A percentile compares a stretch with the other conserved stretches of the same genome.
Conservation (phyloP, 1,284 basidiomycete species). For the Taiwanofungus camphoratus region DNA sequence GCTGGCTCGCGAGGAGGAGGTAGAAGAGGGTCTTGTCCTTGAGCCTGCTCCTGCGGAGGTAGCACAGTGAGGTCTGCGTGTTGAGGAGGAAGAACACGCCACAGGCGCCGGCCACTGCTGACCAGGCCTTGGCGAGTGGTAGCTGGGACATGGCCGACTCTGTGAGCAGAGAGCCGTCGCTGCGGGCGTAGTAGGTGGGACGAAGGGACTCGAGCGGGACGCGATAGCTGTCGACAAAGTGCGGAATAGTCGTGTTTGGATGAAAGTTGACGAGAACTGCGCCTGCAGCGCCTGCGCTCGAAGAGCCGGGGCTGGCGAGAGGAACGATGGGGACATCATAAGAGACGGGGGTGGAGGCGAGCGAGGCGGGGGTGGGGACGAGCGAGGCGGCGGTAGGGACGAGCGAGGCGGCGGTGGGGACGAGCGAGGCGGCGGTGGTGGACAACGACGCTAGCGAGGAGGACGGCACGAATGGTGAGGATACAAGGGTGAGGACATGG, state of each 20-base stretch:
- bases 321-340: constrained; percentile 2
- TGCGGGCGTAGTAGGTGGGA: constrained; percentile 42
- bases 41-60: constrained; percentile 48
- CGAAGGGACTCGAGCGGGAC: constrained; percentile 39
- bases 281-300: constrained; percentile 3
- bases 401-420: constrained; percentile 1
- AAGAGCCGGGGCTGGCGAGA: constrained; percentile 9
- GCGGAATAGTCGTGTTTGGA: constrained; percentile 43
- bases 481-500: background rate
- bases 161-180: constrained; percentile 57
- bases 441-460: constrained; percentile 3
- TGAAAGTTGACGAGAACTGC: constrained; percentile 43
- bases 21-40: constrained; percentile 60
- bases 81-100: constrained; percentile 50
- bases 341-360: constrained; percentile 3
- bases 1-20: constrained; percentile 49
- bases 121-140: constrained; percentile 32
- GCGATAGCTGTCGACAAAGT: constrained; percentile 42
- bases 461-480: too few species aligned
- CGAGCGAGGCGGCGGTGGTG: constrained; percentile 1
- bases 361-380: background rate
- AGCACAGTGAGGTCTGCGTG: constrained; percentile 44
- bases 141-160: constrained; percentile 21
- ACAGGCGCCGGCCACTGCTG: constrained; percentile 45
- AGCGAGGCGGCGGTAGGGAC: background rate